Base-by-base conservation (phyloP, 805 yeast species). In the Starmera dryadoides region DNA sequence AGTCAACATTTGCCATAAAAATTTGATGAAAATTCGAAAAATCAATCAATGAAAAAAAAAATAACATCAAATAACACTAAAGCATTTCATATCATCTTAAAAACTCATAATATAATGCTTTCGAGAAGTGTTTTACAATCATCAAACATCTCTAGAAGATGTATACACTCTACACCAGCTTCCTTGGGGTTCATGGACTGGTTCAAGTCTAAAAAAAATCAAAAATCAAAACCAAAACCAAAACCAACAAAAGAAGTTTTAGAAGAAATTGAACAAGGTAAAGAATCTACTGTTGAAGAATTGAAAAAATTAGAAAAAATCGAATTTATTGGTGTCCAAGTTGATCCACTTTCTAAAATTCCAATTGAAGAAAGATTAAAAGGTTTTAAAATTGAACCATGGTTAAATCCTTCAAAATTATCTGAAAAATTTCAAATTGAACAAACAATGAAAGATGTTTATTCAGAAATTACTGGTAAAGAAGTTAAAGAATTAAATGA, bases 101-200 rank as follows among this genome's bases (percentile, higher is more conserved):
- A 5, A 15, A 17, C 19, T 26, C 15, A 26, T 6, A 12, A 26
- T 11, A 23, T 11, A n/a, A 46, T 44, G 45, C 21, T 40, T 6
- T 19, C 38, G 3, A 37, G 35, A 15, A 42, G 42, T 30, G 18
- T 17, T 17, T 6, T 17, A 22, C 38, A 34, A 22, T 34, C 36
- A 6, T n/a, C 30, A 30, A 37, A 20, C 21, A 35, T 18, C 2
- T 35, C 34, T 16, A 11, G 39, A 3, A 57, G 58, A 45, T 42
- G 43, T 2, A 32, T 59, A 10, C 62, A 58, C 39, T 50, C 56
- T 4, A 44, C 59, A 1, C 38, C 52, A 26, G 43, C 43, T 7
- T 35, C 43, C 21, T 32, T 37, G 9, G 64, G 66, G 20, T 62
- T 65, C 46, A 51, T 65, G 57, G 63, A 64, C 31, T 66, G 71